Conservation (phyloP, 768 basidiomycete species). For the Scleroderma citrinum region DNA sequence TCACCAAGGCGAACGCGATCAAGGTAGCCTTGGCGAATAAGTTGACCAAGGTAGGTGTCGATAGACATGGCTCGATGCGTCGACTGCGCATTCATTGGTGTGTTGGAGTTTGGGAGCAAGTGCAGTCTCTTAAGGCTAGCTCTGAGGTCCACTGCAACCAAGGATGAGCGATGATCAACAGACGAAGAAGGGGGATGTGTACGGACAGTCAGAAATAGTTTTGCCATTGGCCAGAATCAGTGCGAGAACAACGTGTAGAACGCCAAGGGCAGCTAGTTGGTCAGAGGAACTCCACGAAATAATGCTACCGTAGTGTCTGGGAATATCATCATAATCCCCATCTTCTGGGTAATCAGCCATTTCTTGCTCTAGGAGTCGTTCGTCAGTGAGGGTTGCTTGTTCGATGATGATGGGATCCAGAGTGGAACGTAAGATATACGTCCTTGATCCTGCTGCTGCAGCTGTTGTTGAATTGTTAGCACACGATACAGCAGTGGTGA, state of each 20-base stretch:
- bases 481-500: background rate
- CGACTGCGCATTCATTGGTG: conserved; percentile 49
- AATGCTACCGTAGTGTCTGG: conserved; percentile 57
- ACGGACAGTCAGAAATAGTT: conserved; percentile 63
- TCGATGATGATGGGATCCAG: conserved; percentile 61
- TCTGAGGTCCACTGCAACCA: conserved; percentile 60
- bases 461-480: conserved; percentile 28
- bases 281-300: conserved; percentile 67
- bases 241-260: conserved; percentile 77
- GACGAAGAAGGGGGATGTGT: conserved; percentile 19
- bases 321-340: conserved; percentile 44
- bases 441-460: conserved; percentile 58
- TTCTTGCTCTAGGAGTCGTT: conserved; percentile 39
- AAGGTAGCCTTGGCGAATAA: conserved; percentile 72
- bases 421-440: conserved; percentile 76
- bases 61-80: conserved; percentile 49
- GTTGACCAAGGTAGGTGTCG: conserved; percentile 57
- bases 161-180: background rate
- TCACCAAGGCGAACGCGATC: conserved; percentile 58
- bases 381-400: conserved; percentile 47
- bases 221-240: conserved; percentile 80
- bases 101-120: conserved; percentile 41
- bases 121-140: conserved; percentile 63
- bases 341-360: conserved; percentile 43
- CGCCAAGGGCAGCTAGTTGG: conserved; percentile 62